Evolutionary conservation across 768 basidiomycete genomes (phyloP).

Genomic region (Cytidiella melzeri): DNA sequence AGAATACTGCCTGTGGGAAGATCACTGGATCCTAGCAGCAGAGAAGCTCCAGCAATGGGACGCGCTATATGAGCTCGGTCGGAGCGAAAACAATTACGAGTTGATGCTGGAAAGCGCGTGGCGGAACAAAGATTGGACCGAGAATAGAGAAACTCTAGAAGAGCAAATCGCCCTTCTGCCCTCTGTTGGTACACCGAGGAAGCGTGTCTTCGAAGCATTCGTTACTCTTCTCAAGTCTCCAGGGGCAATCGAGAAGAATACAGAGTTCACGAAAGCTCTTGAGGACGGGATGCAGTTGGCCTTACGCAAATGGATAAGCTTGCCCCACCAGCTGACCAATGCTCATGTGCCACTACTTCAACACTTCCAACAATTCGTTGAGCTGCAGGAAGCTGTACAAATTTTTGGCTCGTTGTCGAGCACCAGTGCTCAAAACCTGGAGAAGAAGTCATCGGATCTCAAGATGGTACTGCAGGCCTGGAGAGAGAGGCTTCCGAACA

Average conservation of each 20-base stretch:
- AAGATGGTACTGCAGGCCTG: constrained; percentile 96
- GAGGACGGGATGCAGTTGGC: constrained; percentile 98
- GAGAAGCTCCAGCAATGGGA: constrained; percentile 99
- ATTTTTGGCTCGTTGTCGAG: constrained; percentile 88
- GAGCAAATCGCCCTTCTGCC: constrained; percentile 74
- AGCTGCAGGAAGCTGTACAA: constrained; percentile 91
- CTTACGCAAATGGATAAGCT: constrained; percentile 89
- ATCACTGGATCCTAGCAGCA: constrained; percentile 95
- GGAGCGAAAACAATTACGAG: constrained; percentile 85
- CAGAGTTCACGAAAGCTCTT: constrained; percentile 80
- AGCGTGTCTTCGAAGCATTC: constrained; percentile 96
- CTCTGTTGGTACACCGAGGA: constrained; percentile 89
- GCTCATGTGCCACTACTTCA: constrained; percentile 93
- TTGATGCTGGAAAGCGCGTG: constrained; percentile 92
- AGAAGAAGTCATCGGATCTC: constrained; percentile 91
- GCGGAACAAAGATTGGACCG: constrained; percentile 90
- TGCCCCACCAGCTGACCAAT: constrained; percentile 81
- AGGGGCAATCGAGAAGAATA: constrained; percentile 72
- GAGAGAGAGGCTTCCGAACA: constrained; percentile 93
- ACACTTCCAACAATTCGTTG: constrained; percentile 98
- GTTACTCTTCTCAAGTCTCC: constrained; percentile 84
- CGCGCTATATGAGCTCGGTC: constrained; percentile 83
- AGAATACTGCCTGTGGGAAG: constrained; percentile 98
- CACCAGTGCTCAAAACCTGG: constrained; percentile 84
- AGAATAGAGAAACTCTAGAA: constrained; percentile 70